Conservation (phyloP, 768 basidiomycete species). For the Gymnopilus dilepis region DNA sequence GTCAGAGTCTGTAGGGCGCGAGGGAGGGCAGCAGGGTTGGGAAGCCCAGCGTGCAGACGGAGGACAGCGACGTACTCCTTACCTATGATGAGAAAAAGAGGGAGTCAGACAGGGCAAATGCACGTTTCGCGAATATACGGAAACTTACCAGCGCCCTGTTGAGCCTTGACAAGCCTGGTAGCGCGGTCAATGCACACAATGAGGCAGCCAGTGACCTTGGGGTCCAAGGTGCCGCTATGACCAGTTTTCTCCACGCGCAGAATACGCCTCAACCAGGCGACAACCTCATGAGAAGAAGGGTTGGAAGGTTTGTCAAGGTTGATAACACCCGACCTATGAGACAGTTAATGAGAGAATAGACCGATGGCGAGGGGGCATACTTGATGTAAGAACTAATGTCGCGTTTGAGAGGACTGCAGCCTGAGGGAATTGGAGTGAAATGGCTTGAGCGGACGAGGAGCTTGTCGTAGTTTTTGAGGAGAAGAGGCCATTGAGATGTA, state of each 20-base stretch:
- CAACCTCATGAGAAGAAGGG: conserved; percentile 98
- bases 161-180: conserved; percentile 95
- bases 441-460: conserved; percentile 92
- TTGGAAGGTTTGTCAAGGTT: conserved; percentile 99
- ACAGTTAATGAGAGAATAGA: conserved; percentile 11
- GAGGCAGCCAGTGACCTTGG: conserved; percentile 98
- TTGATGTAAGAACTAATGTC: conserved; percentile 93
- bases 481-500: conserved; percentile 96
- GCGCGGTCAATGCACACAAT: conserved; percentile 99
- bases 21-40: conserved; percentile 84
- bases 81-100: conserved; percentile 50
- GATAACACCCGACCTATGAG: conserved; percentile 91
- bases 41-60: conserved; percentile 84
- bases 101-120: conserved; percentile 1
- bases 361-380: conserved; percentile 41
- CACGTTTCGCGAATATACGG: neutral
- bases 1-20: conserved; percentile 96
- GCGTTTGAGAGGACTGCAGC: conserved; percentile 93
- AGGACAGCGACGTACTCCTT: conserved; percentile 99
- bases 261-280: conserved; percentile 98
- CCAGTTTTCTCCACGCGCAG: conserved; percentile 97
- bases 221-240: conserved; percentile 97
- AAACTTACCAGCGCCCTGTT: conserved; percentile 89
- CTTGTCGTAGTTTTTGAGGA: conserved; percentile 99
- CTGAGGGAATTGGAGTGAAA: conserved; percentile 96